Evolutionary conservation across 345 rosid genomes (phyloP).

Genomic region (Euphorbia tirucalli): DNA sequence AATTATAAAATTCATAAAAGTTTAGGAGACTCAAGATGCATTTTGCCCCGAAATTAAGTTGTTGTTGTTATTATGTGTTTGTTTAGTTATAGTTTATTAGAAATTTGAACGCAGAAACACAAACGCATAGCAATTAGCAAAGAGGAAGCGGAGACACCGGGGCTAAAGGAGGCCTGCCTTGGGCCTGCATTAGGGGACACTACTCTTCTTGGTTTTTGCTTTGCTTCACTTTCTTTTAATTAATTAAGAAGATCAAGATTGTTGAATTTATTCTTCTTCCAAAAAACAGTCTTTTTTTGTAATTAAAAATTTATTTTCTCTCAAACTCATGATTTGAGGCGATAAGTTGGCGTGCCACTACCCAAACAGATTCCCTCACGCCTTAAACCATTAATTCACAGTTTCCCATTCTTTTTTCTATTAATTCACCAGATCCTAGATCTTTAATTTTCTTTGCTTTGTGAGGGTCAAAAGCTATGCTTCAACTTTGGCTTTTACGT

Average conservation of each 20-base stretch:
- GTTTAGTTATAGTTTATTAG: too few relatives aligned
- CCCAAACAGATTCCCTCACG: conserved; percentile 50
- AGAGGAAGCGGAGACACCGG: conserved; percentile 68
- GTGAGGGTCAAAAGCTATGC: conserved; percentile 33
- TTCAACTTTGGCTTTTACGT: conserved; percentile 10
- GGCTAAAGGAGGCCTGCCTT: conserved; percentile 56
- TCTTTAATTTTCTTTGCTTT: not conserved
- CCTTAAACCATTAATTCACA: conserved; percentile 37
- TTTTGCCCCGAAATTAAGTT: too few relatives aligned
- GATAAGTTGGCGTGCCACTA: conserved; percentile 60
- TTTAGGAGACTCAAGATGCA: too few relatives aligned
- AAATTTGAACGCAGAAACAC: not conserved
- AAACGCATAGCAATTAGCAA: conserved; percentile 11
- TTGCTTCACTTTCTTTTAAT: not conserved
- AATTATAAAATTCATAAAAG: too few relatives aligned
- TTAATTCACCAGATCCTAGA: conserved; percentile 47
- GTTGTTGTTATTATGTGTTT: too few relatives aligned
- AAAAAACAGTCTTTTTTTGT: too few relatives aligned
- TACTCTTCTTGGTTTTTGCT: conserved; percentile 52
- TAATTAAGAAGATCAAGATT: not conserved
- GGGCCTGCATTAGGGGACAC: conserved; percentile 53
- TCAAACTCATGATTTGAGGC: conserved; percentile 46
- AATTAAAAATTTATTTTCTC: not conserved
- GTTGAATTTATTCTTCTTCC: conserved; percentile 1
- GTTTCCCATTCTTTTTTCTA: conserved; percentile 7